These are phyloP conservation scores for Schizopora paradoxa DNA, from an alignment of 1,284 basidiomycete species.

Conservation along the genomic window DNA sequence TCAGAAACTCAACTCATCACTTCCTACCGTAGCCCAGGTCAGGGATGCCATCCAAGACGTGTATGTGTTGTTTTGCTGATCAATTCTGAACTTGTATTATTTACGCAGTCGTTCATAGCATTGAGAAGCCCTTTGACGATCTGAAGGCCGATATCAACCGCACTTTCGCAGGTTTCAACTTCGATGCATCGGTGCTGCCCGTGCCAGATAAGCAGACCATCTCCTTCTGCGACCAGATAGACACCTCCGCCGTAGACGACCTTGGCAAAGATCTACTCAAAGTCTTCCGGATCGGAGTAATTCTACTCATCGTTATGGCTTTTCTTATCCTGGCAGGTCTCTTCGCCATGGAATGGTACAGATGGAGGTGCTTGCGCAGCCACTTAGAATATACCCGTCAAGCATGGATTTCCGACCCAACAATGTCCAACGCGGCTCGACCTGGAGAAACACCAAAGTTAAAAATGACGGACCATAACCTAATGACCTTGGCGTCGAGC, in stretches of 20 bases:
- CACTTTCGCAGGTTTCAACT: slow-evolving; percentile 66
- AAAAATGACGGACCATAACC: slow-evolving; percentile 64
- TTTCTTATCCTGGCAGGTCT: slow-evolving; percentile 61
- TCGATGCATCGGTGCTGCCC: slow-evolving; percentile 70
- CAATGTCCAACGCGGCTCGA: slow-evolving; percentile 38
- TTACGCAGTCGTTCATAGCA: slow-evolving; percentile 38
- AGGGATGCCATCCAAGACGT: slow-evolving; percentile 67
- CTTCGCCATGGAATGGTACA: slow-evolving; percentile 73
- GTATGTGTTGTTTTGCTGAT: slow-evolving; percentile 40
- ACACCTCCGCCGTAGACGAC: slow-evolving; percentile 80
- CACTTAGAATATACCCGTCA: slow-evolving; percentile 67
- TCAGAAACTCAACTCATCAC: slow-evolving; percentile 67
- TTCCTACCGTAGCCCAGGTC: slow-evolving; percentile 78
- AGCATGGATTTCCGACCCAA: slow-evolving; percentile 70
- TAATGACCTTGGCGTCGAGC: slow-evolving; percentile 65
- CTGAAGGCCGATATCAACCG: slow-evolving; percentile 85
- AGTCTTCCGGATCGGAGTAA: slow-evolving; percentile 70
- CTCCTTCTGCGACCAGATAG: slow-evolving; percentile 69
- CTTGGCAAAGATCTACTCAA: slow-evolving; percentile 72
- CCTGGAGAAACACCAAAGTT: slow-evolving; percentile 42
- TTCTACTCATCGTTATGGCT: slow-evolving; percentile 60
- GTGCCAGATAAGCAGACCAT: slow-evolving; percentile 63
- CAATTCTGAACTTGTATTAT: not conserved
- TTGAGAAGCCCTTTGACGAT: slow-evolving; percentile 81
- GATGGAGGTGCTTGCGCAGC: slow-evolving; percentile 62